Conservation (phyloP, 352 stramenopile genomes). For the Globisporangium splendens region DNA sequence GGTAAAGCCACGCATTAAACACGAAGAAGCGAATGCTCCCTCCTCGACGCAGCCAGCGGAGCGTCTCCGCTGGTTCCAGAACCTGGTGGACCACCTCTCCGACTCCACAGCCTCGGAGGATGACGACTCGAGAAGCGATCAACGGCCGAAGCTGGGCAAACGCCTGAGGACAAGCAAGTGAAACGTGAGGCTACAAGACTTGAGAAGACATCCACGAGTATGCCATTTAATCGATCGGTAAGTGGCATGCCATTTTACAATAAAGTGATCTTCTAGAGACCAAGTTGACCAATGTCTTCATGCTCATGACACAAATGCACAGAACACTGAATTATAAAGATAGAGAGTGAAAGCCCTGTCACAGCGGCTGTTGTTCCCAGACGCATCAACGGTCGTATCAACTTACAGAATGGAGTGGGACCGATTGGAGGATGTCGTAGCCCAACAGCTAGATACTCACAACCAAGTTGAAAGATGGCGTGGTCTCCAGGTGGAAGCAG, state of each 20-base stretch:
- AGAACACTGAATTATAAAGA: conserved; percentile 1
- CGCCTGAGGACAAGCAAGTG: neutral
- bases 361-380: neutral
- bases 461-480: conserved; percentile 4
- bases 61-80: neutral
- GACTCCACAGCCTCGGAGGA: neutral
- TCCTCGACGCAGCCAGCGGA: neutral
- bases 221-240: too few species aligned
- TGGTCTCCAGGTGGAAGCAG: neutral
- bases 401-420: neutral
- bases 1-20: neutral
- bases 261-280: too few species aligned
- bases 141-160: neutral
- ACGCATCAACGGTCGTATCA: conserved; percentile 5
- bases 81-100: neutral
- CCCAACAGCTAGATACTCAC: neutral
- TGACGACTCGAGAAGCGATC: neutral
- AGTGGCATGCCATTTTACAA: too few species aligned
- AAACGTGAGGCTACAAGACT: too few species aligned
- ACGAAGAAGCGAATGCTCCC: neutral
- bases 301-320: too few species aligned
- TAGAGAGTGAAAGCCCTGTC: conserved; percentile 1
- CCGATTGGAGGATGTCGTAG: too few species aligned
- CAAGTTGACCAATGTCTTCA: too few species aligned
- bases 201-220: too few species aligned